These are phyloP conservation scores for Rhodotorula sp. DNA, from an alignment of 1,284 basidiomycete genomes.

Conservation along the genomic window DNA sequence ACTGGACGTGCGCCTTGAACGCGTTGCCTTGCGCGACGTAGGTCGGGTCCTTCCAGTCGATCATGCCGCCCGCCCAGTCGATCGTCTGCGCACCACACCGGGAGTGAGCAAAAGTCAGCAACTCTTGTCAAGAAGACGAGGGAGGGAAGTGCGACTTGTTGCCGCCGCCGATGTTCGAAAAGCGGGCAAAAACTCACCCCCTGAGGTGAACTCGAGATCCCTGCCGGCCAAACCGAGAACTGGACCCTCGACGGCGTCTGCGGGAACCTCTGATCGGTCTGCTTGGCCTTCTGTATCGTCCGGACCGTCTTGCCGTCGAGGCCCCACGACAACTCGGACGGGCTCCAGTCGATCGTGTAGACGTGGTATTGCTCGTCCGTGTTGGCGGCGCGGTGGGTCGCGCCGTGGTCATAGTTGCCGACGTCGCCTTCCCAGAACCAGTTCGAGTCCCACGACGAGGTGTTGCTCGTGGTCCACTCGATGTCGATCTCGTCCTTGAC, in stretches of 20 bases:
- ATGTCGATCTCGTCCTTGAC: constrained; percentile 40
- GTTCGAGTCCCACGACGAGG: constrained; percentile 25
- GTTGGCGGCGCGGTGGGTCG: constrained; percentile 12
- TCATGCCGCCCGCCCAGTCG: constrained; percentile 39
- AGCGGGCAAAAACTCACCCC: constrained; percentile 17
- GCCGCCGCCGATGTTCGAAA: no score
- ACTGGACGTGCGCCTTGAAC: constrained; percentile 31
- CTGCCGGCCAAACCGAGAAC: constrained; percentile 41
- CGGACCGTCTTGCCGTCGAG: constrained; percentile 31
- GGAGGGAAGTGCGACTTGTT: no score
- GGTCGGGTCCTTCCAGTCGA: constrained; percentile 28
- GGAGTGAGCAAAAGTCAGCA: background rate
- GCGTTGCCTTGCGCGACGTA: constrained; percentile 14
- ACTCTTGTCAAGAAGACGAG: no score
- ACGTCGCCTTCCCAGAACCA: constrained; percentile 29
- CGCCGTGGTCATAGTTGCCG: constrained; percentile 32
- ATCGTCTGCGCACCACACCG: constrained; percentile 13
- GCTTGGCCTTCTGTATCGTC: constrained; percentile 23
- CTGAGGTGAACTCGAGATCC: constrained; percentile 5
- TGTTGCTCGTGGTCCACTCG: constrained; percentile 33
- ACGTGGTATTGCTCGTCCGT: constrained; percentile 24
- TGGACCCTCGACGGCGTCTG: constrained; percentile 38
- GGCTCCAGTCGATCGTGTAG: constrained; percentile 35
- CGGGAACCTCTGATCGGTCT: constrained; percentile 26
- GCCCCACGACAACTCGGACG: constrained; percentile 30